Percentiles rank a stretch among this genome's conserved stretches.
Conservation (phyloP, 352 stramenopile genomes). For the Pythium grandisporangium region DNA sequence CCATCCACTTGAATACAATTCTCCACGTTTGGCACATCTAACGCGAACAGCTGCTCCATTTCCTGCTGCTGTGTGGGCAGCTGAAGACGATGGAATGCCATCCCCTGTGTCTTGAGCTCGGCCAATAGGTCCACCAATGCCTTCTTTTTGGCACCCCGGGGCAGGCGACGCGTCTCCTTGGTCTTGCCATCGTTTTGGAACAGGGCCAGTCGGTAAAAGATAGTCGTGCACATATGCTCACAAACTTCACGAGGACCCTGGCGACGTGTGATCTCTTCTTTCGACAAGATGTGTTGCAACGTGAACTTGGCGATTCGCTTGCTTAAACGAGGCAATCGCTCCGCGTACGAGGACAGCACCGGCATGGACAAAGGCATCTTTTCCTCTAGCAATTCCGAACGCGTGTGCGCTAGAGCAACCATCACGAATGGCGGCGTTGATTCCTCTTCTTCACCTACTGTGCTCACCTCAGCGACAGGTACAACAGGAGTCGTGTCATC, state of each 20-base stretch:
- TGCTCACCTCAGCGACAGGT: not conserved
- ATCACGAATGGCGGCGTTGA: slow-evolving; percentile 7
- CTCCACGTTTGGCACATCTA: slow-evolving; percentile 77
- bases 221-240: slow-evolving; percentile 87
- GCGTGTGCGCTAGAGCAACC: slow-evolving; percentile 8
- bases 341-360: slow-evolving; percentile 24
- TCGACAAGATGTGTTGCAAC: slow-evolving; percentile 51
- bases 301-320: slow-evolving; percentile 78
- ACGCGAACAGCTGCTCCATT: slow-evolving; percentile 74
- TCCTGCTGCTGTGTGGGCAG: slow-evolving; percentile 63
- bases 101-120: slow-evolving; percentile 81
- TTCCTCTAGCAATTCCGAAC: not conserved
- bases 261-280: slow-evolving; percentile 40
- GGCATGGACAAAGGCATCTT: not conserved
- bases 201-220: slow-evolving; percentile 93
- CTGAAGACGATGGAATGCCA: slow-evolving; percentile 70
- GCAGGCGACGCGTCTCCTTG: slow-evolving; percentile 70
- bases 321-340: slow-evolving; percentile 42
- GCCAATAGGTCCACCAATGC: slow-evolving; percentile 94
- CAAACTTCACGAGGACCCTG: slow-evolving; percentile 70
- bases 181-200: slow-evolving; percentile 49
- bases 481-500: too few relatives aligned
- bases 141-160: slow-evolving; percentile 96
- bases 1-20: slow-evolving; percentile 74
- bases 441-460: not conserved